phyloP scores from a whole-genome alignment of 2,329 filamentous ascomycete genomes.

The Blumeria graminis region DNA sequence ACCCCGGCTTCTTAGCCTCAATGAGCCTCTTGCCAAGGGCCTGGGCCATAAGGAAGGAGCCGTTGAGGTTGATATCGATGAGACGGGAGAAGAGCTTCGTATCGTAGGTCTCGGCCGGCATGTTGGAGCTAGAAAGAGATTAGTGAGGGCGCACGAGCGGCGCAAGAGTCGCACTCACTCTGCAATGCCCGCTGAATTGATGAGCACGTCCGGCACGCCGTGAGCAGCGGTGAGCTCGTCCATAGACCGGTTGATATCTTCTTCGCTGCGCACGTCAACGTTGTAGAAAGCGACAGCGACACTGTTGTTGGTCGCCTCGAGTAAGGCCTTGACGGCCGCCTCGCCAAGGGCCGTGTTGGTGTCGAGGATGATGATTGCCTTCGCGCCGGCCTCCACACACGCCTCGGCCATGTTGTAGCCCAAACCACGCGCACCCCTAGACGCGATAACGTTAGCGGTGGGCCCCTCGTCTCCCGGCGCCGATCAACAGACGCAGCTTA shows the following conservation, averaged over 20 bases:
- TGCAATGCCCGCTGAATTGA: slow-evolving; percentile 60
- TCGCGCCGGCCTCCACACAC: slow-evolving; percentile 50
- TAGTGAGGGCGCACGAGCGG: neutral
- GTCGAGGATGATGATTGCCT: slow-evolving; percentile 52
- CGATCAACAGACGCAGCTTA: slow-evolving; percentile 18
- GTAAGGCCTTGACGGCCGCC: slow-evolving; percentile 41
- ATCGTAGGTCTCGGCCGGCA: slow-evolving; percentile 58
- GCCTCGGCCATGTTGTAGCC: slow-evolving; percentile 61
- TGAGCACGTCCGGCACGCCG: slow-evolving; percentile 47
- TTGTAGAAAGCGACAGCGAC: slow-evolving; percentile 55
- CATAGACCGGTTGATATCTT: slow-evolving; percentile 26
- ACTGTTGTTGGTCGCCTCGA: slow-evolving; percentile 35
- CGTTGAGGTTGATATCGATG: slow-evolving; percentile 63
- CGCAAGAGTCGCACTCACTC: slow-evolving; percentile 24
- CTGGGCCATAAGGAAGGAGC: slow-evolving; percentile 55
- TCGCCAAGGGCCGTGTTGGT: slow-evolving; percentile 54
- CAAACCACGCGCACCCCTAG: slow-evolving; percentile 48
- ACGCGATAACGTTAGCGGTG: slow-evolving; percentile 11
- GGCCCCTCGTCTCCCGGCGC: neutral
- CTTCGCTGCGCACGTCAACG: slow-evolving; percentile 52
- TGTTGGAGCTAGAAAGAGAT: slow-evolving; percentile 36
- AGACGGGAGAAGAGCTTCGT: slow-evolving; percentile 53
- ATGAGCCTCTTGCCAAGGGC: slow-evolving; percentile 52
- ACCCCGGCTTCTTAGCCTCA: slow-evolving; percentile 41
- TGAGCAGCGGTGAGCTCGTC: slow-evolving; percentile 18